Evolutionary conservation across 179 eudicot genomes (phyloP).

Genomic region (Heliamphora pulchella): DNA sequence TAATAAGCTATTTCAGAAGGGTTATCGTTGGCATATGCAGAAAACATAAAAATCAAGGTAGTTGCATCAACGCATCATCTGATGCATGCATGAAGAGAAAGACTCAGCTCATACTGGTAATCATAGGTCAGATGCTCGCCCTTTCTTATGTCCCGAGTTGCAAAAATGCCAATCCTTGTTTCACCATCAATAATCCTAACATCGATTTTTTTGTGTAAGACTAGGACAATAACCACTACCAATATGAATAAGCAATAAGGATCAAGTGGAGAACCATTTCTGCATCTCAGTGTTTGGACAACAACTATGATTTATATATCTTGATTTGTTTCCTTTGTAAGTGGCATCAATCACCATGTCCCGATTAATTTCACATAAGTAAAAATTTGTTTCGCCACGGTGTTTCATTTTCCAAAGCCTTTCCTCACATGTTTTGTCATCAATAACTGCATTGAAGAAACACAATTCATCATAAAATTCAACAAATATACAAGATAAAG

Average conservation of each 20-base stretch:
- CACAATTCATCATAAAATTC: slow-evolving; percentile 10
- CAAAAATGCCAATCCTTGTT: slow-evolving; percentile 96
- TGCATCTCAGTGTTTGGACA: slow-evolving; percentile 98
- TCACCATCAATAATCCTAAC: slow-evolving; percentile 92
- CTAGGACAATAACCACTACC: slow-evolving; percentile 13
- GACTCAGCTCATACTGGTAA: slow-evolving; percentile 64
- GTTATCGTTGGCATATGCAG: neutral
- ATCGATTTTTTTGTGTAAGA: slow-evolving; percentile 13
- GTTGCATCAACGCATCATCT: neutral
- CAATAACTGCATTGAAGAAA: slow-evolving; percentile 66
- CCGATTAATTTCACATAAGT: slow-evolving; percentile 90
- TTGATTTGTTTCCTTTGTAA: slow-evolving; percentile 85
- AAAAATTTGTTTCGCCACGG: slow-evolving; percentile 87
- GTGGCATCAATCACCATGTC: slow-evolving; percentile 99
- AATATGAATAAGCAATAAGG: slow-evolving; percentile 19
- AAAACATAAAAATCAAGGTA: neutral
- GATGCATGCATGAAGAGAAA: slow-evolving; percentile 8
- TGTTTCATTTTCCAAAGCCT: slow-evolving; percentile 97
- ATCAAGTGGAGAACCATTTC: slow-evolving; percentile 62
- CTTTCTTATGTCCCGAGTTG: slow-evolving; percentile 69
- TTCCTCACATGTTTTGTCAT: slow-evolving; percentile 92
- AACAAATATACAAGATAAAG: neutral
- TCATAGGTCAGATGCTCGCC: slow-evolving; percentile 96
- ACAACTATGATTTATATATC: slow-evolving; percentile 97
- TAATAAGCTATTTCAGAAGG: neutral